Evolutionary conservation across 495 filamentous ascomycete genomes (phyloP).

Genomic region (Penicillium alfredii): DNA sequence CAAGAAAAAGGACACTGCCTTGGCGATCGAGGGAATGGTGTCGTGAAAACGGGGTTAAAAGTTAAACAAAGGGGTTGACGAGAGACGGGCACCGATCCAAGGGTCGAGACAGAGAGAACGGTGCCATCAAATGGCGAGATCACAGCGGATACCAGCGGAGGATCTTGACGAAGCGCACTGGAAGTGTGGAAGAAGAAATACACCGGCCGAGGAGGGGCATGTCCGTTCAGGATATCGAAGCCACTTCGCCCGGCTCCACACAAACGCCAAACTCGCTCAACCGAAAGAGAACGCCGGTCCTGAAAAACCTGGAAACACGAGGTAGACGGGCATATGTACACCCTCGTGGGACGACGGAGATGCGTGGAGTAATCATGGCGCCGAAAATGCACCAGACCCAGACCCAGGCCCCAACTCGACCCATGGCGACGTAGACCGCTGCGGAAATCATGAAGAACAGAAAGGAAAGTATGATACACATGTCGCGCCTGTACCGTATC

Average conservation of each 20-base stretch:
- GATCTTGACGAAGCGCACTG: constrained; percentile 9
- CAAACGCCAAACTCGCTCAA: constrained; percentile 17
- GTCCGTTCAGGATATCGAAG: neutral
- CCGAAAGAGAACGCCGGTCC: constrained; percentile 21
- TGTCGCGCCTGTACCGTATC: constrained; percentile 19
- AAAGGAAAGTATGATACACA: constrained; percentile 32
- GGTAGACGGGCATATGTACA: constrained; percentile 17
- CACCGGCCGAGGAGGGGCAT: neutral
- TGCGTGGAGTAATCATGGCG: constrained; percentile 10
- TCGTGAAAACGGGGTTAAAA: no score
- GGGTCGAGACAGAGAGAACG: no score
- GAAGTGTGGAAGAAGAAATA: constrained; percentile 1
- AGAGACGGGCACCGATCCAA: no score
- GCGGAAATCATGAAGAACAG: constrained; percentile 5
- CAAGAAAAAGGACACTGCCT: no score
- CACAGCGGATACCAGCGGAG: no score
- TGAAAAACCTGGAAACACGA: constrained; percentile 10
- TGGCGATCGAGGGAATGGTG: no score
- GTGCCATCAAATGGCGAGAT: no score
- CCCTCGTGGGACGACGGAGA: constrained; percentile 4
- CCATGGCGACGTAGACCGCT: constrained; percentile 6
- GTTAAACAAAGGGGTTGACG: no score
- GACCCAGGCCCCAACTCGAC: constrained; percentile 10
- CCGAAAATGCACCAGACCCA: constrained; percentile 21
- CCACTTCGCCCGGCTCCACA: constrained; percentile 7